These are phyloP conservation scores for Hansenula sp. DNA, from an alignment of 1,139 yeast genomes.

Conservation along the genomic window DNA sequence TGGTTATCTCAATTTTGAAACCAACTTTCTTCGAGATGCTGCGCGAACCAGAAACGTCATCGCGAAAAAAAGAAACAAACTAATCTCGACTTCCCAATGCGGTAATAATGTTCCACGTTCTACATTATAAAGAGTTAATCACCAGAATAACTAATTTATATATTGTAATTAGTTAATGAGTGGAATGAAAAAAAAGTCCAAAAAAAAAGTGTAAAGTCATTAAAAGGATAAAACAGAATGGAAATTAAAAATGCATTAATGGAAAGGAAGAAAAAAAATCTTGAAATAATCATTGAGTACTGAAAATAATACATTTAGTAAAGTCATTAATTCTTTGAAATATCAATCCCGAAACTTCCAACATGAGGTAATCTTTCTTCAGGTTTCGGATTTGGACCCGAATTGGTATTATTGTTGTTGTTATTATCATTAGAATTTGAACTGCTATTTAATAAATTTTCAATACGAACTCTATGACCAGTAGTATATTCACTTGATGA, in stretches of 20 bases:
- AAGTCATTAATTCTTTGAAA: background rate
- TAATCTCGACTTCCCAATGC: background rate
- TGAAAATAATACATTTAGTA: background rate
- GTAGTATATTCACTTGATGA: background rate
- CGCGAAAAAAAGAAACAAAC: background rate
- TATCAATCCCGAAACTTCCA: slow-evolving; percentile 15
- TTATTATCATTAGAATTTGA: background rate
- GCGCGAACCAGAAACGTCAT: background rate
- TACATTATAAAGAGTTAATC: too few species aligned
- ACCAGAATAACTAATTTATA: too few species aligned
- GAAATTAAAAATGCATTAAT: too few species aligned
- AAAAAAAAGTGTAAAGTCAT: too few species aligned
- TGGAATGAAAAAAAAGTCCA: too few species aligned
- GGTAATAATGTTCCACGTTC: background rate
- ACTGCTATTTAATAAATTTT: background rate
- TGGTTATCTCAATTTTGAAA: background rate
- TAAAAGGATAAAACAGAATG: too few species aligned
- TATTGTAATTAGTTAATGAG: too few species aligned
- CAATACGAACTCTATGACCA: background rate
- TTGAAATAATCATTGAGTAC: too few species aligned
- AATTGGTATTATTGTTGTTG: background rate
- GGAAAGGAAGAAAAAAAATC: too few species aligned
- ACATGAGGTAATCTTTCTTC: slow-evolving; percentile 20
- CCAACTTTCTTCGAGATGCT: background rate
- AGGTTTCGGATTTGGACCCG: too few species aligned